phyloP scores from a whole-genome alignment of 495 filamentous ascomycete species.

The Cercophora scortea region DNA sequence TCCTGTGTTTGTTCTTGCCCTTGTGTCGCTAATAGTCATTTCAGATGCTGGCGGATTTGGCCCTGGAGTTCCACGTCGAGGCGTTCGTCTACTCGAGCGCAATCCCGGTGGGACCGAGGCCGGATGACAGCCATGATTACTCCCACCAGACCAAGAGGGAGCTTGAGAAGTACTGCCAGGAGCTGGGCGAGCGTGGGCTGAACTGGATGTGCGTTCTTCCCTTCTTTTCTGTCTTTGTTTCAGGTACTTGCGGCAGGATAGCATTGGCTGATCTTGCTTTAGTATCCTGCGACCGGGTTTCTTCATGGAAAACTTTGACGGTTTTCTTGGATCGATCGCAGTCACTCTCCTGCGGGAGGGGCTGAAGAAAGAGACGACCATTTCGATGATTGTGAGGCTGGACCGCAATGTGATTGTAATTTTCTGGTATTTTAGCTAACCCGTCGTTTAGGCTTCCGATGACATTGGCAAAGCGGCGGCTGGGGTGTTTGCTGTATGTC shows the following conservation, averaged over 20 bases:
- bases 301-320: slow-evolving; percentile 36
- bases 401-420: background rate
- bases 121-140: slow-evolving; percentile 8
- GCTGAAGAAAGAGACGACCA: slow-evolving; percentile 22
- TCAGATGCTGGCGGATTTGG: slow-evolving; percentile 20
- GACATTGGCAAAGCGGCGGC: slow-evolving; percentile 33
- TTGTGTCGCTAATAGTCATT: background rate
- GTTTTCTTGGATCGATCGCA: slow-evolving; percentile 15
- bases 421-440: background rate
- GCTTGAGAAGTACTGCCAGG: slow-evolving; percentile 18
- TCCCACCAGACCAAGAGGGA: slow-evolving; percentile 16
- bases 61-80: slow-evolving; percentile 17
- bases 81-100: slow-evolving; percentile 24
- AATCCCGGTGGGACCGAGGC: slow-evolving; percentile 10
- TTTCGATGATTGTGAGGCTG: slow-evolving; percentile 17
- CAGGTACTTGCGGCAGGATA: background rate
- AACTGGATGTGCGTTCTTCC: slow-evolving; percentile 21
- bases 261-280: background rate
- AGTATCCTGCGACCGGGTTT: slow-evolving; percentile 33
- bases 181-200: slow-evolving; percentile 16
- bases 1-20: background rate
- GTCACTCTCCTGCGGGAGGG: slow-evolving; percentile 15
- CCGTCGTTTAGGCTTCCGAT: slow-evolving; percentile 15
- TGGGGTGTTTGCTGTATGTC: slow-evolving; percentile 21
- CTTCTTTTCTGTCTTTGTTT: background rate